phyloP scores from a whole-genome alignment of 208 protist genomes.

The Leishmania martiniquensis region DNA sequence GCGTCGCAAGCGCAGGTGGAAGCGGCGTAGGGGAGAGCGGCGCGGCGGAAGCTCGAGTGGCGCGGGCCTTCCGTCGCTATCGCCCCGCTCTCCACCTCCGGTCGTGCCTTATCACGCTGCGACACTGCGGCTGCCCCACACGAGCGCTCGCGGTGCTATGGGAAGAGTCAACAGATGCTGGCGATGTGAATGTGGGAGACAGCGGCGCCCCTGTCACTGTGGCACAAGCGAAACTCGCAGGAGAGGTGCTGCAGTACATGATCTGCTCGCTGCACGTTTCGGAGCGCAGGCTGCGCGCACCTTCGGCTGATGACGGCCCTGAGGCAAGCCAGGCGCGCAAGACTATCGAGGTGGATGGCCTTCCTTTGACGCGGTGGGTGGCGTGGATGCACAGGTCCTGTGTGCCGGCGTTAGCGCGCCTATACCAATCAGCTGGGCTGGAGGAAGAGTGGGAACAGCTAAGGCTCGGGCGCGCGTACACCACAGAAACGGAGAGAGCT shows the following conservation, averaged over 20 bases:
- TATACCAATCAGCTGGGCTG: constrained; percentile 22
- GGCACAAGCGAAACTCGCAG: constrained; percentile 20
- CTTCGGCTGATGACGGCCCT: not conserved
- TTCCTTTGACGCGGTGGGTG: constrained; percentile 8
- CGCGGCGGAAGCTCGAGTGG: not conserved
- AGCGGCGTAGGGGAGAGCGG: not conserved
- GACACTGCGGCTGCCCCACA: constrained; percentile 16
- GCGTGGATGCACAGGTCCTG: constrained; percentile 21
- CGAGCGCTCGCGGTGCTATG: not conserved
- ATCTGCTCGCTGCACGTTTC: constrained; percentile 30
- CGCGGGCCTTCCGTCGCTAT: constrained; percentile 7
- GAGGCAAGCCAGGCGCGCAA: not conserved
- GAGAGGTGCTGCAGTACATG: constrained; percentile 40
- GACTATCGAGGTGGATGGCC: constrained; percentile 6
- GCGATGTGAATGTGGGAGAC: not conserved
- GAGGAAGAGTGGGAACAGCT: constrained; percentile 24
- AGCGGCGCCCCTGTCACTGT: no score
- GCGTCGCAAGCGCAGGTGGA: not conserved
- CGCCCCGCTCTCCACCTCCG: constrained; percentile 30
- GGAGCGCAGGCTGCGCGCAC: constrained; percentile 1
- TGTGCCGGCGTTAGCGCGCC: constrained; percentile 29
- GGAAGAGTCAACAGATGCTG: not conserved
- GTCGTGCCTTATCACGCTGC: constrained; percentile 35
- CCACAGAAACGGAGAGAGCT: not conserved
- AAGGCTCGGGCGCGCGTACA: not conserved